Evolutionary conservation across 176 grass and related monocot genomes (phyloP).

Genomic region (Olyra latifolia): DNA sequence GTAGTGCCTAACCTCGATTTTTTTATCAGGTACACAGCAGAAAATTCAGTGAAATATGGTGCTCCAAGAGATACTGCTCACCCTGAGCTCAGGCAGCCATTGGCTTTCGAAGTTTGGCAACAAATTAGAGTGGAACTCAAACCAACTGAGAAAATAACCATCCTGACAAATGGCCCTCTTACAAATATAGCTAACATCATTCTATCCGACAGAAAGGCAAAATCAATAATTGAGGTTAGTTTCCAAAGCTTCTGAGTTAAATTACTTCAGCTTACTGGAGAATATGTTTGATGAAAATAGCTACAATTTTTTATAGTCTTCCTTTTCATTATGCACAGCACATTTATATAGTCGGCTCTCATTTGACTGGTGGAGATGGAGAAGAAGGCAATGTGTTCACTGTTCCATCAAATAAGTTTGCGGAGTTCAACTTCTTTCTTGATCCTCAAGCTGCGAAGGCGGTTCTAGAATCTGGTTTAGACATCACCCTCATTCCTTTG

Average conservation of each 20-base stretch:
- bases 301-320: background rate
- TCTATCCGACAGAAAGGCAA: slow-evolving; percentile 39
- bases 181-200: slow-evolving; percentile 76
- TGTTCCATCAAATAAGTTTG: slow-evolving; percentile 52
- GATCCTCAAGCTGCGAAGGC: slow-evolving; percentile 66
- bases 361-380: slow-evolving; percentile 35
- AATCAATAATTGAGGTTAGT: slow-evolving; percentile 59
- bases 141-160: slow-evolving; percentile 47
- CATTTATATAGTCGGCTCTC: slow-evolving; percentile 60
- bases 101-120: slow-evolving; percentile 79
- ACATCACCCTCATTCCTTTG: slow-evolving; percentile 60
- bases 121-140: slow-evolving; percentile 36
- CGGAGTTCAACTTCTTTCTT: slow-evolving; percentile 83
- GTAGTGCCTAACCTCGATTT: background rate
- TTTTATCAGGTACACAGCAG: slow-evolving; percentile 61
- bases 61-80: slow-evolving; percentile 61
- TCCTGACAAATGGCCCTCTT: slow-evolving; percentile 72
- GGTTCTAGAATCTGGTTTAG: slow-evolving; percentile 51
- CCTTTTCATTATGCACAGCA: slow-evolving; percentile 40
- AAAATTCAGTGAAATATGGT: slow-evolving; percentile 72
- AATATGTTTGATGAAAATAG: background rate
- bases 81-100: slow-evolving; percentile 65
- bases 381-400: slow-evolving; percentile 67
- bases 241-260: background rate
- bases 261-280: slow-evolving; percentile 1